Evolutionary conservation across 306 rosid species (phyloP).

Genomic region (Alnus rubra): DNA sequence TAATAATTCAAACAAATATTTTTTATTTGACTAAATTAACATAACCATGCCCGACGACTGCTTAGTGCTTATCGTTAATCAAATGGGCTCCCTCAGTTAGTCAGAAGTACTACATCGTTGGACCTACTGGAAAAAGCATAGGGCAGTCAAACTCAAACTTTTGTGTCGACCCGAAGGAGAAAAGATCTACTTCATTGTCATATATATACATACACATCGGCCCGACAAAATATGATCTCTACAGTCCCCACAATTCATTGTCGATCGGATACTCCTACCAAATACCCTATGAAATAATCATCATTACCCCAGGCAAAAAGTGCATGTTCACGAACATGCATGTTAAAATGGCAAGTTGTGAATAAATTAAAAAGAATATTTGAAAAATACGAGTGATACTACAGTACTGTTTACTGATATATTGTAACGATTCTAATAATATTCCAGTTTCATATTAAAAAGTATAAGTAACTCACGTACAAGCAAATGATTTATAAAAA

Average conservation of each 20-base stretch:
- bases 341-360: constrained; percentile 19
- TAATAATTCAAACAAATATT: not conserved
- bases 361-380: too few relatives aligned
- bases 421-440: too few relatives aligned
- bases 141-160: constrained; percentile 11
- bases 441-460: too few relatives aligned
- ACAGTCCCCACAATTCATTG: constrained; percentile 34
- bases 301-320: constrained; percentile 29
- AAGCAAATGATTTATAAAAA: too few relatives aligned
- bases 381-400: not conserved
- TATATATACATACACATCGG: not conserved
- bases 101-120: constrained; percentile 14
- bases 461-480: too few relatives aligned
- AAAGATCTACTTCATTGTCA: constrained; percentile 33
- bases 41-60: not conserved
- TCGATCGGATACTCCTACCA: constrained; percentile 24
- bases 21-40: not conserved
- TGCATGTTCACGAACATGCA: constrained; percentile 42
- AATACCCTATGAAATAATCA: constrained; percentile 20
- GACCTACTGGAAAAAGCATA: constrained; percentile 27
- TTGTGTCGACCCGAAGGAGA: constrained; percentile 16
- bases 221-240: constrained; percentile 26
- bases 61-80: not conserved
- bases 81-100: constrained; percentile 16
- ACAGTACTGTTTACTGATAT: too few relatives aligned